Conservation (phyloP, 2,329 filamentous ascomycete genomes). For the Colletotrichum sp. region DNA sequence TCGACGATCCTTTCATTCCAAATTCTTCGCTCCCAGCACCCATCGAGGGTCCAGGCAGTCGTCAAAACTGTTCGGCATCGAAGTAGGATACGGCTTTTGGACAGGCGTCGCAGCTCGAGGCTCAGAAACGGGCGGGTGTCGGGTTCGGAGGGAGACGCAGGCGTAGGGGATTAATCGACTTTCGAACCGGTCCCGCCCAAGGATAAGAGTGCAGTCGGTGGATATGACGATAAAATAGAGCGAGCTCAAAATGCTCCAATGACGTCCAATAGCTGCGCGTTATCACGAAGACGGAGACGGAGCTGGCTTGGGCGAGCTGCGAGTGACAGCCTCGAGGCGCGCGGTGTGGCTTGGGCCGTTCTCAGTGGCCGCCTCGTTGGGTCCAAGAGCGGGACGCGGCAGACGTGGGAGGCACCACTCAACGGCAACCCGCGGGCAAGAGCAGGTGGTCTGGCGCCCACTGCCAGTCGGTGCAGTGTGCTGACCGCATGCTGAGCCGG, state of each 20-base stretch:
- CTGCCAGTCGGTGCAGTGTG: background rate
- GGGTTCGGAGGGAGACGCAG: background rate
- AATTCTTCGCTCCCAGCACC: slow-evolving; percentile 31
- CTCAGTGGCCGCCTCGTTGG: slow-evolving; percentile 2
- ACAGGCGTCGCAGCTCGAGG: slow-evolving; percentile 1
- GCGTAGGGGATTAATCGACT: background rate
- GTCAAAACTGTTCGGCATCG: slow-evolving; percentile 21
- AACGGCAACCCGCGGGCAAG: background rate
- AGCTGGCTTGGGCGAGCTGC: background rate
- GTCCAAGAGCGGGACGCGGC: background rate
- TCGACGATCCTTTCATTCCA: slow-evolving; percentile 19
- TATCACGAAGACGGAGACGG: slow-evolving; percentile 3
- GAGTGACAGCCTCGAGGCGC: slow-evolving; percentile 19
- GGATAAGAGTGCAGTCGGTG: slow-evolving; percentile 23
- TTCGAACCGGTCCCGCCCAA: background rate
- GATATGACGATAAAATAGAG: slow-evolving; percentile 35
- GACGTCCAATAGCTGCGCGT: background rate
- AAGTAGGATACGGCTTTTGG: slow-evolving; percentile 5
- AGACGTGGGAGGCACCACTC: background rate
- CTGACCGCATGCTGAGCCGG: background rate
- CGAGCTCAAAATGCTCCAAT: background rate
- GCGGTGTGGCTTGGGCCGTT: slow-evolving; percentile 15
- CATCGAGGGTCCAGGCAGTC: slow-evolving; percentile 35
- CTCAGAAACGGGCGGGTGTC: background rate
- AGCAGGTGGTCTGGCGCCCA: background rate